Evolutionary conservation across 2,329 filamentous ascomycete species (phyloP), one percentile per base, ranked within the genome.

Genomic region (Fusarium multiceps): DNA sequence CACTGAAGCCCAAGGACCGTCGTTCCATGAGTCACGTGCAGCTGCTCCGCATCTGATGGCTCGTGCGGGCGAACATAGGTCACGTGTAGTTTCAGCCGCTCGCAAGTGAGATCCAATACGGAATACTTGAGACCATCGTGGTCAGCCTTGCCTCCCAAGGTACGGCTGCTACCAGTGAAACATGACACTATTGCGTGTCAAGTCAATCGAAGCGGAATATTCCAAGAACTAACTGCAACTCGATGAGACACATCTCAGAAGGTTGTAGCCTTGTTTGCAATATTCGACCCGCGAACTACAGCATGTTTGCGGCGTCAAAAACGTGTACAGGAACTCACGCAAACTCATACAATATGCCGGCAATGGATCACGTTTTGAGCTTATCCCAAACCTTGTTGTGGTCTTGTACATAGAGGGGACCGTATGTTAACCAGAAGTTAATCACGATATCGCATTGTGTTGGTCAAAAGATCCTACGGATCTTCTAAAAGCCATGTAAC

Each of bases 11-110:
- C 54, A 57, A 60, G 58, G 55, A 66, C 63, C 72, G 70, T 55
- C 59, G 66, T 58, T 27, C 34, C 34, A 37, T 37, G 25, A 54
- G 67, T 75, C 73, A 75, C 73, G 73, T 75, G 73, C 66, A 68
- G 40, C 55, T 74, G 69, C 72, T 74, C 72, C 72, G 66, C 66
- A 73, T 71, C 46, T 54, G 55, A 58, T 71, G 67, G 69, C 60
- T 71, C 58, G 68, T 75, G 71, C 67, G 69, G 61, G 49, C 37
- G 9, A 37, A 28, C 20, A 13, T 16, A n/a, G 32, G 50, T 75
- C 73, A 75, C 73, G 73, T 75, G 73, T 56, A 69, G 46, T 60
- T 60, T 69, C 59, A 65, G 51, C 13, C 41, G 32, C 16, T 51
- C 23, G 25, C 23, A 37, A 27, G 12, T n/a, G 20, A 50, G 30